These are phyloP conservation scores for Spathaspora girioi DNA, from an alignment of 805 yeast species.

Conservation along the genomic window DNA sequence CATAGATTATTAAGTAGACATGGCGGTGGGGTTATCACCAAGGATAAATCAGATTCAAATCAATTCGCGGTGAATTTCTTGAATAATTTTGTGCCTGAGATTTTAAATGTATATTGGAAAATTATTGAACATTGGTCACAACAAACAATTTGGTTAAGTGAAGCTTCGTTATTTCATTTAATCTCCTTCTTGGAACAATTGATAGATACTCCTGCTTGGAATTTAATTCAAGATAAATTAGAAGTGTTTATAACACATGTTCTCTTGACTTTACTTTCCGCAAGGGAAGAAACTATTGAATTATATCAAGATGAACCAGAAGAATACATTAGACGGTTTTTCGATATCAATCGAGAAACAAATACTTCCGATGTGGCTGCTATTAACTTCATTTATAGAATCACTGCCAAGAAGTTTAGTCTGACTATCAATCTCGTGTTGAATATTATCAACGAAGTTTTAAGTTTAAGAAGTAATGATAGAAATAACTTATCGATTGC, in stretches of 20 bases:
- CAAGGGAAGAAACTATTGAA: conserved; percentile 35
- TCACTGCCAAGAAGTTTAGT: conserved; percentile 37
- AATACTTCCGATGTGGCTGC: conserved; percentile 50
- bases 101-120: conserved; percentile 39
- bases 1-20: conserved; percentile 39
- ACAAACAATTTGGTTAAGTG: conserved; percentile 37
- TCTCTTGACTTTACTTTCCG: conserved; percentile 38
- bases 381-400: conserved; percentile 40
- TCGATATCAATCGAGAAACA: conserved; percentile 45
- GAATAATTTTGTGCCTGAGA: conserved; percentile 38
- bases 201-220: conserved; percentile 36
- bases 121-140: conserved; percentile 41
- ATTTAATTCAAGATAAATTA: conserved; percentile 32
- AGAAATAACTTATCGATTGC: conserved; percentile 25
- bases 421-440: conserved; percentile 30
- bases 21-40: conserved; percentile 40
- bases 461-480: conserved; percentile 28
- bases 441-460: conserved; percentile 29
- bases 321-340: conserved; percentile 41
- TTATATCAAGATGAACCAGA: conserved; percentile 45
- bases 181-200: conserved; percentile 42
- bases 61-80: conserved; percentile 31
- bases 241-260: conserved; percentile 40
- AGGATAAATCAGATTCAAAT: conserved; percentile 17
- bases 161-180: conserved; percentile 38